A percentile compares a stretch with the other conserved stretches of the same genome.
Conservation (phyloP, 805 yeast species). For the Saccharomycopsis sp. region DNA sequence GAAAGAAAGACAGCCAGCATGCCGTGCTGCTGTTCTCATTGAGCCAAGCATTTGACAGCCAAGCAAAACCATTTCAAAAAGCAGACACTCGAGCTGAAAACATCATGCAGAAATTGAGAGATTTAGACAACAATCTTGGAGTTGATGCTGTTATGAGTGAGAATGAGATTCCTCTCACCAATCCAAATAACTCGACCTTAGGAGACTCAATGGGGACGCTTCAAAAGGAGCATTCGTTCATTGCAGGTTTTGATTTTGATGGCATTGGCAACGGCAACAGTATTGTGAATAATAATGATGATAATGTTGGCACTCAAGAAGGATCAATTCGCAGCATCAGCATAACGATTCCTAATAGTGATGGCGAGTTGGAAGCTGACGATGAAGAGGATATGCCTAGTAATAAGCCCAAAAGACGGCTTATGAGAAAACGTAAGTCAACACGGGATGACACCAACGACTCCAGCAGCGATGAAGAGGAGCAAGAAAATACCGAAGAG, state of each 20-base stretch:
- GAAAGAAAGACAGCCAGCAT: constrained; percentile 1
- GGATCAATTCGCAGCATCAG: background rate
- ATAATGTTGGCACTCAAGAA: background rate
- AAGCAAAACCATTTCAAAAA: constrained; percentile 12
- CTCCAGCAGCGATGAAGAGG: constrained; percentile 17
- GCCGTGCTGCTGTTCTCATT: constrained; percentile 4
- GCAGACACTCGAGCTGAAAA: constrained; percentile 9
- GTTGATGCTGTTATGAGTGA: background rate
- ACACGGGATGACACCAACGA: constrained; percentile 5
- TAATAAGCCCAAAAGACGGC: constrained; percentile 1
- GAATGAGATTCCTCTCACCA: background rate
- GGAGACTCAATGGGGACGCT: background rate
- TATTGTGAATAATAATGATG: background rate
- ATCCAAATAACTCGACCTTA: background rate
- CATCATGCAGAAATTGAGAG: constrained; percentile 15
- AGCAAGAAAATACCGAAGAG: constrained; percentile 19
- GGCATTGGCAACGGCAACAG: background rate
- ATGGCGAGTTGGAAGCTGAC: background rate
- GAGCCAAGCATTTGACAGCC: constrained; percentile 13
- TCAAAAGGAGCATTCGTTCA: constrained; percentile 9
- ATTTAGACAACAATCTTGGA: constrained; percentile 7
- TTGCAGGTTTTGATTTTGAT: constrained; percentile 17
- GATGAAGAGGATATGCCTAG: constrained; percentile 4
- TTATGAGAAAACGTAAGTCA: background rate
- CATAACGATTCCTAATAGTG: background rate